These are phyloP conservation scores for Ensete glaucum DNA, from an alignment of 176 grass and related monocot species.

Conservation along the genomic window DNA sequence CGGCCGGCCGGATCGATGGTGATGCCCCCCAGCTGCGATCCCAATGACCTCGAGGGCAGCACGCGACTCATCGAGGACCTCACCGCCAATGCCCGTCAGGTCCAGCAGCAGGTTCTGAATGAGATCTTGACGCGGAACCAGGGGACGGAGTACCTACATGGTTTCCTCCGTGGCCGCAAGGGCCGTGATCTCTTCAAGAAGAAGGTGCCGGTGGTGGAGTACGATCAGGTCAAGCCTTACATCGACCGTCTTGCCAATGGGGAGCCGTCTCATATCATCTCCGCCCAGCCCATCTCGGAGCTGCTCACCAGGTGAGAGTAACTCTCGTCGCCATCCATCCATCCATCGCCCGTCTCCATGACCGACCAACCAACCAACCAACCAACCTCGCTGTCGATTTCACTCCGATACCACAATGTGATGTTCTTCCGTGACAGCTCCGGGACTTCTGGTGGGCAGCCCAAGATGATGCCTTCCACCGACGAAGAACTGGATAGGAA, in stretches of 20 bases:
- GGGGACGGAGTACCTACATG: constrained; percentile 49
- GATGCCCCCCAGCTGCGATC: constrained; percentile 40
- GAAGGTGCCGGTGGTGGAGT: constrained; percentile 56
- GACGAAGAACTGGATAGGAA: constrained; percentile 67
- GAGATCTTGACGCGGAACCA: constrained; percentile 49
- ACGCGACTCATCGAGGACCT: constrained; percentile 51
- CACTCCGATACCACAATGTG: no score
- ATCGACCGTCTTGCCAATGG: constrained; percentile 67
- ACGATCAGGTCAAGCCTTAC: constrained; percentile 59
- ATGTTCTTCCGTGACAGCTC: constrained; percentile 26
- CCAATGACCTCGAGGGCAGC: constrained; percentile 37
- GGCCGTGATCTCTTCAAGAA: constrained; percentile 27
- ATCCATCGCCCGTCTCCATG: no score
- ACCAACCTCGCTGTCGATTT: no score
- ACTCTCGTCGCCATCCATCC: no score
- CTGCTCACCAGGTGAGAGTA: constrained; percentile 54
- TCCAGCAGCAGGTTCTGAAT: constrained; percentile 45
- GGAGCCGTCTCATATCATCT: constrained; percentile 48
- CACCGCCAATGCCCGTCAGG: constrained; percentile 35
- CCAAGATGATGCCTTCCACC: constrained; percentile 74
- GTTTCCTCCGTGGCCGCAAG: constrained; percentile 26
- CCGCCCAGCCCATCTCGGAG: constrained; percentile 48
- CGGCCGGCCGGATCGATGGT: background rate
- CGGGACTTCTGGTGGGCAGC: constrained; percentile 65
- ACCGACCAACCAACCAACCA: no score